Base-by-base conservation (phyloP, 495 filamentous ascomycete species). In the Rusavskia elegans region DNA sequence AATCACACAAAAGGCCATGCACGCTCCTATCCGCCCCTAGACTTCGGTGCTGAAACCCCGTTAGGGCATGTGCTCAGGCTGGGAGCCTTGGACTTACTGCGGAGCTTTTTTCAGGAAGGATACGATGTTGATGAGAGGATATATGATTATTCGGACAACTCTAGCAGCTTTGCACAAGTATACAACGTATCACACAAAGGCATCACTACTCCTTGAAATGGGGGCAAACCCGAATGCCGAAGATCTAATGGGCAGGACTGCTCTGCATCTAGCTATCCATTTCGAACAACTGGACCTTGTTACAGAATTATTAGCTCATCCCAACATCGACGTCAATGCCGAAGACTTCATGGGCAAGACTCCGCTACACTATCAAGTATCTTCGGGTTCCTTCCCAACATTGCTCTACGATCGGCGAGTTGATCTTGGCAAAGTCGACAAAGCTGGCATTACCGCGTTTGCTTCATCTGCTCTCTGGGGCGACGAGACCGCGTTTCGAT, bases 201-300 rank as follows among this genome's bases (percentile, higher is more conserved):
- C 46, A 25, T 32, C 27, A 19, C 46, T 49, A 3, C 27, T 49
- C 23, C 46, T 49, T 25, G 46, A 25, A 49, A 35, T 30, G 25
- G 46, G 46, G 6, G 46, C 46, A 49, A 32, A 49, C 32, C 46
- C 46, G 27, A 32, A 49, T 49, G 19, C 46, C n/a, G 27, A 49
- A 19, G 27, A 49, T 19, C 7, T 8, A 35, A 35, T 3, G n/a
- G 20, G 27, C 23, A 35, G 46, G 13, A 49, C 46, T 25, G n/a
- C 27, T 2, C 27, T 49, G 2, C 46, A 49, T 49, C n/a, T 35
- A 9, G 46, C 46, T 27, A 32, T 49, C 6, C 19, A 8, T 7
- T 5, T 2, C 30, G 19, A 17, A 16, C 21, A 49, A 13, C n/a
- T 1, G 6, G 27, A 25, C 4, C n/a, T 49, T 17, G 5, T 49